A percentile compares a stretch with the other conserved stretches of the same genome.
Evolutionary conservation across 2,329 filamentous ascomycete species (phyloP).

Genomic region (Beauveria scarabaeidicola): DNA sequence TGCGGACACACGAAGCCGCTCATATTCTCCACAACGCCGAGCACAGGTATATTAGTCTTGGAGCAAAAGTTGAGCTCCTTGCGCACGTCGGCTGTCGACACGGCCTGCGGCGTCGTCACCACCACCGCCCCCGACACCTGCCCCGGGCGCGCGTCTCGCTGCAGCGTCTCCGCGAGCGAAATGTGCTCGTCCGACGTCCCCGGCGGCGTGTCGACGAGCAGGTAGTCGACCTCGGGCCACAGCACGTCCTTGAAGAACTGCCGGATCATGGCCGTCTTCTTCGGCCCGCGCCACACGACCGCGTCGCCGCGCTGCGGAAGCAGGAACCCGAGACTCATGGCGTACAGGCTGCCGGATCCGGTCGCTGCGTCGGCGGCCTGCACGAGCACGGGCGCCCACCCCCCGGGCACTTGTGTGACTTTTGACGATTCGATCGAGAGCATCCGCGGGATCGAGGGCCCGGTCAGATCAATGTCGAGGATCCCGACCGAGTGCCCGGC

Average conservation of each 20-base stretch:
- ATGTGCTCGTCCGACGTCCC: constrained; percentile 98
- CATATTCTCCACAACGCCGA: constrained; percentile 98
- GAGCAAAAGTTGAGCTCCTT: constrained; percentile 91
- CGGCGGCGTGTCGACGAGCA: constrained; percentile 91
- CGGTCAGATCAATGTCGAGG: constrained; percentile 91
- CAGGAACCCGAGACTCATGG: constrained; percentile 91
- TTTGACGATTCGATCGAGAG: constrained; percentile 83
- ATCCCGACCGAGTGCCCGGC: constrained; percentile 86
- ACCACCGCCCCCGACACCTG: constrained; percentile 83
- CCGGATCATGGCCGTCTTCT: constrained; percentile 98
- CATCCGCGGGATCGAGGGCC: constrained; percentile 91
- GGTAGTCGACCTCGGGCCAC: constrained; percentile 81
- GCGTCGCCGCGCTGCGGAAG: constrained; percentile 76
- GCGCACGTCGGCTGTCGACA: constrained; percentile 85
- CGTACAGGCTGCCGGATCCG: constrained; percentile 58
- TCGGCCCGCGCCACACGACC: constrained; percentile 94
- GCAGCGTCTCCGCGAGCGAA: constrained; percentile 77
- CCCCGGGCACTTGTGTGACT: constrained; percentile 82
- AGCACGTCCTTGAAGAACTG: constrained; percentile 90
- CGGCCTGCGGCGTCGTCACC: constrained; percentile 91
- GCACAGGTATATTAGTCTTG: constrained; percentile 69
- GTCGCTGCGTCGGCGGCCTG: constrained; percentile 50
- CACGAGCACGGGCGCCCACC: constrained; percentile 85
- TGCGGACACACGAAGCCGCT: constrained; percentile 77
- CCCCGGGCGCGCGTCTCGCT: constrained; percentile 52